These are phyloP conservation scores for Populus tomentosa DNA, from an alignment of 441 rosid genomes.

Conservation along the genomic window DNA sequence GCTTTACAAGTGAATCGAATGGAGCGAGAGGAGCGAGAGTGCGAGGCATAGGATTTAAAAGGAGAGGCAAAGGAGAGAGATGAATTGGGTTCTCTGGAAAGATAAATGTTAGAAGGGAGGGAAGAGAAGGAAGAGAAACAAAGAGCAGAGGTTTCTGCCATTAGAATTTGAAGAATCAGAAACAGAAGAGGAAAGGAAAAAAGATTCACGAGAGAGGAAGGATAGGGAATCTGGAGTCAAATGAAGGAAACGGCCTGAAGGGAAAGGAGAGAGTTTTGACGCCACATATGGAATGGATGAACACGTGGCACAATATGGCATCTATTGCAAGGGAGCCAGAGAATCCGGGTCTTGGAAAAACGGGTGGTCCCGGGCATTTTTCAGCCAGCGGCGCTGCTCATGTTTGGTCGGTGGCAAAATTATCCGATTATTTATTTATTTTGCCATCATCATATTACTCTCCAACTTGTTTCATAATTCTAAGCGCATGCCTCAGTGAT, in stretches of 20 bases:
- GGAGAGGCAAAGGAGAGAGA: conserved; percentile 13
- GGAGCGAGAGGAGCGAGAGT: conserved; percentile 31
- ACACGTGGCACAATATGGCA: conserved; percentile 9
- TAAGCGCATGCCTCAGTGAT: too few relatives aligned
- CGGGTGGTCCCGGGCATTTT: not conserved
- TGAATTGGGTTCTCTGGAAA: conserved; percentile 23
- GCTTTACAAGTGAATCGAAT: conserved; percentile 46
- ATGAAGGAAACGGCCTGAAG: not conserved
- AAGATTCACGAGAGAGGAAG: not conserved
- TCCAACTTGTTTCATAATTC: too few relatives aligned
- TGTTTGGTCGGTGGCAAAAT: not conserved
- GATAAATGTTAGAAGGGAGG: conserved; percentile 28
- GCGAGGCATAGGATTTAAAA: conserved; percentile 27
- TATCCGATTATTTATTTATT: not conserved
- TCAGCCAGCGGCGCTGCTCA: not conserved
- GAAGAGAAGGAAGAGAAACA: conserved; percentile 40
- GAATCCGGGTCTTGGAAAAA: not conserved
- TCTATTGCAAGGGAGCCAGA: not conserved
- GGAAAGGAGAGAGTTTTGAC: conserved; percentile 5
- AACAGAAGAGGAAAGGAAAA: conserved; percentile 1
- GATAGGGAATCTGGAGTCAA: not conserved
- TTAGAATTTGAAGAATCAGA: conserved; percentile 11
- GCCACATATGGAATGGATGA: conserved; percentile 23
- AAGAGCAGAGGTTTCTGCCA: conserved; percentile 58
- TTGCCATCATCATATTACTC: too few relatives aligned